Conservation (phyloP, 2,329 filamentous ascomycete genomes). For the Colletotrichum euphorbiae region DNA sequence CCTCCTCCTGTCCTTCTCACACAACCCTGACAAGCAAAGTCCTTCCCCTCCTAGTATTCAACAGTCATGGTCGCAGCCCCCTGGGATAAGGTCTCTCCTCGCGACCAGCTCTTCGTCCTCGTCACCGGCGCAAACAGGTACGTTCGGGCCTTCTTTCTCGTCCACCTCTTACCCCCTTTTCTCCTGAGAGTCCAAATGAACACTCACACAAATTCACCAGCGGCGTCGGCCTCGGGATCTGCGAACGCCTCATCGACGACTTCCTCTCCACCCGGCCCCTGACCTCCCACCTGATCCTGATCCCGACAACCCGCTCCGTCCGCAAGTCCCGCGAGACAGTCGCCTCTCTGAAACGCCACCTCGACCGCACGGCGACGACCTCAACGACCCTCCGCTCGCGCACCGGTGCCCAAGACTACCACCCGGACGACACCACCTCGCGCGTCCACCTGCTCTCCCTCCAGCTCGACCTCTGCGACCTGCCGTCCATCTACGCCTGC, state of each 20-base stretch:
- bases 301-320: constrained; percentile 83
- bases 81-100: constrained; percentile 49
- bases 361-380: constrained; percentile 60
- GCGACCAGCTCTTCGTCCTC: constrained; percentile 71
- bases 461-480: constrained; percentile 70
- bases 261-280: constrained; percentile 79
- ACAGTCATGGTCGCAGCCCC: constrained; percentile 44
- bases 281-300: constrained; percentile 77
- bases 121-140: constrained; percentile 91
- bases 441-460: constrained; percentile 70
- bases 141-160: background rate
- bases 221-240: constrained; percentile 87
- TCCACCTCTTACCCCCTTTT: background rate
- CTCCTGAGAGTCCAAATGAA: background rate
- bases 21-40: background rate
- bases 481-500: constrained; percentile 62
- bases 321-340: constrained; percentile 82
- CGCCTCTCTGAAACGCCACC: constrained; percentile 70
- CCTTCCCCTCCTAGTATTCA: background rate
- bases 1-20: background rate
- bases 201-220: constrained; percentile 57
- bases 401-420: constrained; percentile 48
- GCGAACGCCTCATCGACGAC: constrained; percentile 88
- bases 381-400: constrained; percentile 54
- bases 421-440: constrained; percentile 56